Evolutionary conservation across 108 stramenopile genomes (phyloP).

Genomic region (Cyclostephanos tholiformis): DNA sequence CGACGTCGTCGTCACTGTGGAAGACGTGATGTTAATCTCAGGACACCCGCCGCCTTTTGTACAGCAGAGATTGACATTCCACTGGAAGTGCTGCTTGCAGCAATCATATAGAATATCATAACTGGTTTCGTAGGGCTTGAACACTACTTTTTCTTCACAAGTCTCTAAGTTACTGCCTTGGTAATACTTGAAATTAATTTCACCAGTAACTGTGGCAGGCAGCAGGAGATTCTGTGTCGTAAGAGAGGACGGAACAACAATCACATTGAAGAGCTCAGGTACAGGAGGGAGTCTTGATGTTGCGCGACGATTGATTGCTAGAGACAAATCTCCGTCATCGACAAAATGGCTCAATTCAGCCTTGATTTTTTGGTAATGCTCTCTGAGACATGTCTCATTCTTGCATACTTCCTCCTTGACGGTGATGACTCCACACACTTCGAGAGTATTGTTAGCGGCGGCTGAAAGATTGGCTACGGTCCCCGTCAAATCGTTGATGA

Average conservation of each 20-base stretch:
- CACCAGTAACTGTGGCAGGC: conserved; percentile 40
- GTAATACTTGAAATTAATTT: conserved; percentile 26
- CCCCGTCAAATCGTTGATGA: conserved; percentile 44
- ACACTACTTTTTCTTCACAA: conserved; percentile 31
- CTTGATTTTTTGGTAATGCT: conserved; percentile 22
- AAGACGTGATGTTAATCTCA: neutral
- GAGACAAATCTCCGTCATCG: conserved; percentile 19
- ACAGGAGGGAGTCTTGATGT: conserved; percentile 42
- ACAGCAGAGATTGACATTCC: conserved; percentile 32
- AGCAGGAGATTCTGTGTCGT: conserved; percentile 30
- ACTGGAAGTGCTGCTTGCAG: conserved; percentile 29
- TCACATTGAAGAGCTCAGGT: conserved; percentile 33
- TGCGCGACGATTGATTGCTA: conserved; percentile 9
- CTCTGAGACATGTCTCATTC: conserved; percentile 28
- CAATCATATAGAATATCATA: conserved; percentile 40
- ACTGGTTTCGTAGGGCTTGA: conserved; percentile 15
- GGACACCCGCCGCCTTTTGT: conserved; percentile 37
- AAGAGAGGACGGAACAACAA: conserved; percentile 3
- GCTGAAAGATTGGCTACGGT: conserved; percentile 28
- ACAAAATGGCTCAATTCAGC: conserved; percentile 12
- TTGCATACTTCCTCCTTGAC: conserved; percentile 37
- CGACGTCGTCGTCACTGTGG: neutral
- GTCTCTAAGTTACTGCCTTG: conserved; percentile 32
- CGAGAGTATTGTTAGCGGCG: conserved; percentile 20
- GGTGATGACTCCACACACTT: conserved; percentile 40